These are phyloP conservation scores for Keithomyces neogunnii DNA, from an alignment of 2,329 filamentous ascomycete genomes.

Conservation along the genomic window DNA sequence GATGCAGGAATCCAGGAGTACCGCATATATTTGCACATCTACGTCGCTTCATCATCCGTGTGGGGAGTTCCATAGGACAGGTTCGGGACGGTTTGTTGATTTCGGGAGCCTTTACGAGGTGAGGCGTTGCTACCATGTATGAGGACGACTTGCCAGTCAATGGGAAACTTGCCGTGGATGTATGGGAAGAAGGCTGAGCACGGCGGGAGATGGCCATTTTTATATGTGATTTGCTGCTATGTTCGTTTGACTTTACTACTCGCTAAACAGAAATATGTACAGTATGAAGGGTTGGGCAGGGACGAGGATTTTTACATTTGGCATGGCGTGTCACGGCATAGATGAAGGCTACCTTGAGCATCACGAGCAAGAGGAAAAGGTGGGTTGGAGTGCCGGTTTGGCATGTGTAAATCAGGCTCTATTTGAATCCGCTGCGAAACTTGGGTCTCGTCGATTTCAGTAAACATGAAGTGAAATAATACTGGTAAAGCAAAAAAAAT, in stretches of 20 bases:
- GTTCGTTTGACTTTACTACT: not conserved
- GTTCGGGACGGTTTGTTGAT: slow-evolving; percentile 5
- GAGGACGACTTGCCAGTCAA: not conserved
- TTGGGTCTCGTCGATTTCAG: no score
- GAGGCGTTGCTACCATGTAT: not conserved
- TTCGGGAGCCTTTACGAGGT: slow-evolving; percentile 2
- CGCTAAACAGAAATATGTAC: not conserved
- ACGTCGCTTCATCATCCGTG: not conserved
- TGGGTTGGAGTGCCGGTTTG: not conserved
- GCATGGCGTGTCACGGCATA: not conserved
- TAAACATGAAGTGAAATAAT: not conserved
- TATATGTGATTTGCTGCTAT: not conserved
- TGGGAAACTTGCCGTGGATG: not conserved
- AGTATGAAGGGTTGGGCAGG: not conserved
- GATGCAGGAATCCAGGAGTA: not conserved
- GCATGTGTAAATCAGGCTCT: not conserved
- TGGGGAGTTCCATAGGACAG: slow-evolving; percentile 1
- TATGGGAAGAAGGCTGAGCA: not conserved
- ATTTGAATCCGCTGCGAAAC: not conserved
- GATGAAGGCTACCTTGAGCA: not conserved
- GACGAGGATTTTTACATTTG: not conserved
- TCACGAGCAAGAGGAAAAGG: slow-evolving; percentile 1
- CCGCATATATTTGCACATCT: slow-evolving; percentile 2
- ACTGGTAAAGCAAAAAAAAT: not conserved
- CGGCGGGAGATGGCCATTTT: not conserved